Conservation (phyloP, 768 basidiomycete species). For the Leccinum disarticulatum region DNA sequence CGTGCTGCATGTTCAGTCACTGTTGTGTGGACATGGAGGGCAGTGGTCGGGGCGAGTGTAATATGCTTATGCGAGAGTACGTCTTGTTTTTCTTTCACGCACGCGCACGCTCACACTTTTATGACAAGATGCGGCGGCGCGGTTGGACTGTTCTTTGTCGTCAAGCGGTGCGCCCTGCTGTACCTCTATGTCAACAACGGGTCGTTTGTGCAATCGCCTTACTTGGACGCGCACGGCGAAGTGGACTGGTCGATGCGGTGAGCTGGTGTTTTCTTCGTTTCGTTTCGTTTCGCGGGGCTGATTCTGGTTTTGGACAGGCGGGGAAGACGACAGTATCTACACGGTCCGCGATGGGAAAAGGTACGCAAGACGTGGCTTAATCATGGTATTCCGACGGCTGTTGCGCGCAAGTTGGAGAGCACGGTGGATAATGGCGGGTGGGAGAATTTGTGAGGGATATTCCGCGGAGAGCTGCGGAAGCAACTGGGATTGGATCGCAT, state of each 20-base stretch:
- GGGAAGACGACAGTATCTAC: constrained; percentile 85
- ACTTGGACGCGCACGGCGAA: constrained; percentile 93
- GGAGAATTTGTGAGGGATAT: constrained; percentile 65
- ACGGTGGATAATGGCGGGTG: constrained; percentile 90
- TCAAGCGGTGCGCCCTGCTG: constrained; percentile 87
- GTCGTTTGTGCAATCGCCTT: constrained; percentile 86
- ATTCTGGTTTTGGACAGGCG: constrained; percentile 50
- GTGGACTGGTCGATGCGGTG: constrained; percentile 90
- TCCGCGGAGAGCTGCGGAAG: no score
- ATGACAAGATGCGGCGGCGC: constrained; percentile 79
- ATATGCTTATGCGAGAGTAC: constrained; percentile 91
- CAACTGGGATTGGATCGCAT: no score
- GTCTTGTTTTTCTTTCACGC: constrained; percentile 33
- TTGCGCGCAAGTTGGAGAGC: constrained; percentile 87
- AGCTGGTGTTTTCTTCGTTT: not conserved
- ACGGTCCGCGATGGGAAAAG: constrained; percentile 86
- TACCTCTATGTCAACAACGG: constrained; percentile 89
- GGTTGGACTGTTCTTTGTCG: constrained; percentile 85
- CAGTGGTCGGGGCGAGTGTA: constrained; percentile 80
- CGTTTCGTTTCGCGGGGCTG: not conserved
- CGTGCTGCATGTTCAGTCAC: constrained; percentile 87
- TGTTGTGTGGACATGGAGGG: constrained; percentile 76
- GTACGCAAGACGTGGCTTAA: constrained; percentile 87
- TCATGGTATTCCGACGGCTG: constrained; percentile 85
- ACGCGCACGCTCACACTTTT: no score